Conservation (phyloP, 2,329 filamentous ascomycete species). For the Lecanoromycetidae sp. region DNA sequence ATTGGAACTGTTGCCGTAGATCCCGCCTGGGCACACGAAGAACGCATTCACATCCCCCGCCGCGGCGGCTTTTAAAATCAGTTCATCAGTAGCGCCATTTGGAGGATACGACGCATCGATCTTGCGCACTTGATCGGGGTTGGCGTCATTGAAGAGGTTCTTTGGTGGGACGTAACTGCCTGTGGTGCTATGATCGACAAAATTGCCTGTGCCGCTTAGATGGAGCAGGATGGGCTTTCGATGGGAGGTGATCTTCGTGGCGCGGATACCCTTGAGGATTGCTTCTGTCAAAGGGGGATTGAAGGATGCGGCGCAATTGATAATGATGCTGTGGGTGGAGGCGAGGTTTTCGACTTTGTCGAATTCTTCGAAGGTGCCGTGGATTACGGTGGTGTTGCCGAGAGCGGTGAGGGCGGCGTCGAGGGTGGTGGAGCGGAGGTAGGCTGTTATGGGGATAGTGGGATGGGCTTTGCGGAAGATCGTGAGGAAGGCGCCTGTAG, state of each 20-base stretch:
- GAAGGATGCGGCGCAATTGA: slow-evolving; percentile 9
- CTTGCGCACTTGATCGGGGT: not conserved
- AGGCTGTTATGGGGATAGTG: not conserved
- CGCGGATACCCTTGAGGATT: slow-evolving; percentile 1
- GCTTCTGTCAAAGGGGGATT: slow-evolving; percentile 1
- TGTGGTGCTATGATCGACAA: slow-evolving; percentile 2
- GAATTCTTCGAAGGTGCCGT: slow-evolving; percentile 2
- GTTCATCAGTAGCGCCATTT: not conserved
- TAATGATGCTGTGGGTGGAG: not conserved
- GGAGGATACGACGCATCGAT: not conserved
- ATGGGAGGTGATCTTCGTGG: not conserved
- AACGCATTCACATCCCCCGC: not conserved
- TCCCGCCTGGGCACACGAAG: slow-evolving; percentile 6
- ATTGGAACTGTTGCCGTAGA: not conserved
- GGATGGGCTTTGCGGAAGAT: slow-evolving; percentile 2
- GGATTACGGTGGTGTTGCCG: not conserved
- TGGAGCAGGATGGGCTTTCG: slow-evolving; percentile 4
- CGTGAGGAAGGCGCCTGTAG: slow-evolving; percentile 3
- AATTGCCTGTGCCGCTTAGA: slow-evolving; percentile 7
- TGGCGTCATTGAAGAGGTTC: slow-evolving; percentile 1
- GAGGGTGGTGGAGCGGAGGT: slow-evolving; percentile 1
- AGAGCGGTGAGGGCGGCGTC: not conserved
- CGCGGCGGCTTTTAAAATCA: not conserved
- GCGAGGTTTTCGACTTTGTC: not conserved
- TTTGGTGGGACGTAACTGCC: not conserved